These are phyloP conservation scores for Sambucus nigra DNA, from an alignment of 129 eudicot species.

Conservation along the genomic window DNA sequence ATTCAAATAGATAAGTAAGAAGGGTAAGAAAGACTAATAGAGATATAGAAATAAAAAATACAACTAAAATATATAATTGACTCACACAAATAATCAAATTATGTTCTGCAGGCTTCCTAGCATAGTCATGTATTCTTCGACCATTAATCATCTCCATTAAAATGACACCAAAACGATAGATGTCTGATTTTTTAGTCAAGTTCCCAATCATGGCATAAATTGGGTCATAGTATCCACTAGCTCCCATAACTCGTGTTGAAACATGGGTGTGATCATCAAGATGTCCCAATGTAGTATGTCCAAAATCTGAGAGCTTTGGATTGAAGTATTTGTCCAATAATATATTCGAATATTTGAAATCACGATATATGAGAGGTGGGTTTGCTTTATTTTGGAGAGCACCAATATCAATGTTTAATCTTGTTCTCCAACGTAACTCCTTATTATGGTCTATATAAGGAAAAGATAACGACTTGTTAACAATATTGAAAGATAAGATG, in stretches of 20 bases:
- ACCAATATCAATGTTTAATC: slow-evolving; percentile 75
- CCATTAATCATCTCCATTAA: slow-evolving; percentile 73
- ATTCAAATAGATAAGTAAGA: no score
- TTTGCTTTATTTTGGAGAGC: slow-evolving; percentile 71
- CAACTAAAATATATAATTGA: slow-evolving; percentile 2
- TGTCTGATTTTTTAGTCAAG: slow-evolving; percentile 71
- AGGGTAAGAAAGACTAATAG: no score
- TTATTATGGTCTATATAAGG: slow-evolving; percentile 37
- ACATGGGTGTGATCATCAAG: slow-evolving; percentile 86
- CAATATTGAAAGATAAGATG: neutral
- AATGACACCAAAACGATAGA: slow-evolving; percentile 90
- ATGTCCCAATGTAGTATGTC: slow-evolving; percentile 88
- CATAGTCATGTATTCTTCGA: slow-evolving; percentile 57
- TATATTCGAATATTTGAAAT: slow-evolving; percentile 82
- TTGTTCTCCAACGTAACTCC: slow-evolving; percentile 60
- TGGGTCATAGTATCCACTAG: slow-evolving; percentile 90
- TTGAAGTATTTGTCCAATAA: slow-evolving; percentile 70
- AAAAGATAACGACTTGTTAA: neutral
- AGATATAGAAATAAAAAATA: neutral
- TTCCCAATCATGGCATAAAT: slow-evolving; percentile 82
- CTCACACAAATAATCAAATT: slow-evolving; percentile 67
- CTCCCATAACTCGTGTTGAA: slow-evolving; percentile 90
- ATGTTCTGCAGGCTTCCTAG: slow-evolving; percentile 48
- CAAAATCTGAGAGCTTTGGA: slow-evolving; percentile 78
- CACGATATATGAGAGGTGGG: slow-evolving; percentile 86